Conservation (phyloP, 2,329 filamentous ascomycete species). For the Teratosphaeria epicoccoides region DNA sequence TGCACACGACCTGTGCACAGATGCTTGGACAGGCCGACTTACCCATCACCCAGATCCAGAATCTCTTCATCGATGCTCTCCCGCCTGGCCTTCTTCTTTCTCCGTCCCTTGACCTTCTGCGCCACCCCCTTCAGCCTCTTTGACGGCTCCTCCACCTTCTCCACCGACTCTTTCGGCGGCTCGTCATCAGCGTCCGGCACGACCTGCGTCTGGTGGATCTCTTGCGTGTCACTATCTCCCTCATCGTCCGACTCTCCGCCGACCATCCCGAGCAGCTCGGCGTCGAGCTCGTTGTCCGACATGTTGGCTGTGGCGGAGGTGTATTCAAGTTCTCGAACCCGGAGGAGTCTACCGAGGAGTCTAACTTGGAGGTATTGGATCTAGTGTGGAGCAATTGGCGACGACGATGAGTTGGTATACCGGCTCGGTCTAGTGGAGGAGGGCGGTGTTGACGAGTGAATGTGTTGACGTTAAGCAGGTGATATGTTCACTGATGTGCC, state of each 20-base stretch:
- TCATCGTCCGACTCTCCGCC: slow-evolving; percentile 53
- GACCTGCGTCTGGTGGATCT: slow-evolving; percentile 39
- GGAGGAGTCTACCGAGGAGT: too few species aligned
- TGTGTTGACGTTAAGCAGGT: too few species aligned
- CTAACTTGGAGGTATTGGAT: too few species aligned
- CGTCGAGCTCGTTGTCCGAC: slow-evolving; percentile 69
- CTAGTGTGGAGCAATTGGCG: too few species aligned
- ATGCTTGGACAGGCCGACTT: slow-evolving; percentile 35
- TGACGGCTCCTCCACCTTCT: slow-evolving; percentile 26
- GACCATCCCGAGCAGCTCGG: slow-evolving; percentile 85
- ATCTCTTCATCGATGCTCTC: slow-evolving; percentile 58
- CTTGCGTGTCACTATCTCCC: slow-evolving; percentile 18
- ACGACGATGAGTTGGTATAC: too few species aligned
- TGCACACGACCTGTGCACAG: neutral
- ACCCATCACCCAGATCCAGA: slow-evolving; percentile 53
- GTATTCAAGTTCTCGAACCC: too few species aligned
- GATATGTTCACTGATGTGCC: too few species aligned
- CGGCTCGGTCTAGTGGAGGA: too few species aligned
- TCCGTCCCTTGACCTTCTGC: slow-evolving; percentile 35
- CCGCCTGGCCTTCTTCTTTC: slow-evolving; percentile 38
- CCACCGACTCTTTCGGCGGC: slow-evolving; percentile 27
- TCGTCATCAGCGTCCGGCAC: slow-evolving; percentile 47
- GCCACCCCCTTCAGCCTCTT: slow-evolving; percentile 31
- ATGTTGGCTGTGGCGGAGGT: slow-evolving; percentile 37
- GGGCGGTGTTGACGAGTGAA: too few species aligned